Base-by-base conservation (phyloP, 768 basidiomycete species). In the Lentinula lateritia region DNA sequence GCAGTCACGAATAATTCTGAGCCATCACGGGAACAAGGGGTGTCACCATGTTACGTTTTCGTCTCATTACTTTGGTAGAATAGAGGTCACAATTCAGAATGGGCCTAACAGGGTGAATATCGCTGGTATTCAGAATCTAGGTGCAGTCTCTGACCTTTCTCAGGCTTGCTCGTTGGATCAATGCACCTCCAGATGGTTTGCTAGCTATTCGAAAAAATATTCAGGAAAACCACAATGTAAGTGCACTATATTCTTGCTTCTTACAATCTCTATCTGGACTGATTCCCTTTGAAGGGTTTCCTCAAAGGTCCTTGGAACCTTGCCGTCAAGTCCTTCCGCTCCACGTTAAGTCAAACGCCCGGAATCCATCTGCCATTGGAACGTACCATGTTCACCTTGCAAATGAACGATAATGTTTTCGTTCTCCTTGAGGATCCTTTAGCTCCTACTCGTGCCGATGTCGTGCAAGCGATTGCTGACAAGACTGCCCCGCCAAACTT, bases 381-480 rank as follows among this genome's bases (percentile, higher is more conserved):
- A 68, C 81, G 90, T 35, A 82, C 82, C 1, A 89, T 93, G 84
- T 88, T 82, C 65, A 77, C 89, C 16, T 77, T 93, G 18, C 89
- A 89, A 1, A 89, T 92, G 87, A 84, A 87, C 61, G 84, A 92
- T 50, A 88, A 88, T 65, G 88, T 89, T 28, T 93, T 91, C 69
- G 90, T 92, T 23, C 79, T 87, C 6, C 74, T 92, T 28, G 91
- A 92, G 66, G 90, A 93, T 70, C 88, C 88, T 38, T 74, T 79
- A 9, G 89, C 89, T 9, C 91, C 89, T 0, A 83, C 79, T 39
- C 81, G 85, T 62, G 81, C 80, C 56, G 90, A 91, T 61, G 79
- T 88, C 20, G 71, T 79, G 16, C 75, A 75, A 36, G 77, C 74
- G 4, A 78, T 78, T 16, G 77, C 78, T 23, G 75, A 75, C 15